Percentiles rank a stretch among this genome's conserved stretches.
Evolutionary conservation across 129 eudicot genomes (phyloP).

Genomic region (Helichrysum umbraculigerum): DNA sequence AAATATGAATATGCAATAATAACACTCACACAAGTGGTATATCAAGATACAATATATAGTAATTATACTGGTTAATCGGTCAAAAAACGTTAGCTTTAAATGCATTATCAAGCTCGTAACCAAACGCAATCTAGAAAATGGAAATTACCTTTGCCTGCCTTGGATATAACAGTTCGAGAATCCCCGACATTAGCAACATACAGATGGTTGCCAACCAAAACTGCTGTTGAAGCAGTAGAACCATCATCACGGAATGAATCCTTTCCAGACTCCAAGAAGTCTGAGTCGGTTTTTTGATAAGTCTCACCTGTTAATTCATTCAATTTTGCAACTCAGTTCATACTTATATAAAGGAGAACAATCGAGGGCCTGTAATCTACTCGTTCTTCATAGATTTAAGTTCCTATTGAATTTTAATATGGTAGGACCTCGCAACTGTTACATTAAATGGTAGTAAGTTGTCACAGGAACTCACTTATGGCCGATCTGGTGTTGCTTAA

Average conservation of each 20-base stretch:
- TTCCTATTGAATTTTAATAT: no score
- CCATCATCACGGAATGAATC: slow-evolving; percentile 89
- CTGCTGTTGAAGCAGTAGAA: slow-evolving; percentile 95
- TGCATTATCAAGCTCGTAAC: background rate
- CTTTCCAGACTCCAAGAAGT: slow-evolving; percentile 77
- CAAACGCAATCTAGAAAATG: background rate
- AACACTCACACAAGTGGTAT: background rate
- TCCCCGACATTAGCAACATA: slow-evolving; percentile 98
- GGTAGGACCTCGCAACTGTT: background rate
- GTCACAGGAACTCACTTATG: slow-evolving; percentile 55
- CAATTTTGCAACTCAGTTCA: background rate
- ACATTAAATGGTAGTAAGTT: background rate
- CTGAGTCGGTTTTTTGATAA: slow-evolving; percentile 69
- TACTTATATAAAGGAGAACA: background rate
- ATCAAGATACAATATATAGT: background rate
- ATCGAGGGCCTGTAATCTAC: background rate
- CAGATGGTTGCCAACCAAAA: slow-evolving; percentile 77
- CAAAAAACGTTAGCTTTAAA: background rate
- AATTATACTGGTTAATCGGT: background rate
- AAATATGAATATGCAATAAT: background rate
- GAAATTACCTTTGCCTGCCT: slow-evolving; percentile 70
- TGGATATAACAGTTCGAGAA: slow-evolving; percentile 83
- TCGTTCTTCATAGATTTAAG: background rate
- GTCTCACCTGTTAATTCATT: slow-evolving; percentile 61
- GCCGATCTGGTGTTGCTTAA: slow-evolving; percentile 62